Evolutionary conservation across 768 basidiomycete species (phyloP).

Genomic region (Boletus rubropictus): DNA sequence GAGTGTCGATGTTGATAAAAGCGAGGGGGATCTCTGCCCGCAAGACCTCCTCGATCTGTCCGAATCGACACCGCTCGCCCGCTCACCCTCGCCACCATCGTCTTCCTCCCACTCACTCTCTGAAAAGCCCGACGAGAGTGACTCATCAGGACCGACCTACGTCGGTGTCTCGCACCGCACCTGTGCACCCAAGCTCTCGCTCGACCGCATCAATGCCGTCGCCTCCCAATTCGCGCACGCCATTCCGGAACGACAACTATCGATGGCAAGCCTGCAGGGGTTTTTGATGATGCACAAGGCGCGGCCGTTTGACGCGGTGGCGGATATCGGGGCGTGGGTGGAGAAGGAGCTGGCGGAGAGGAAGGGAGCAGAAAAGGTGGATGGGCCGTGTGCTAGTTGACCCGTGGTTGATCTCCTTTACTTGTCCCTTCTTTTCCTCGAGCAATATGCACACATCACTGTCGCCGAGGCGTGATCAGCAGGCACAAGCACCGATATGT

Average conservation of each 20-base stretch:
- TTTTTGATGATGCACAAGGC: slow-evolving; percentile 68
- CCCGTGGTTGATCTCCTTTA: too few relatives aligned
- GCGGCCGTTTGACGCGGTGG: slow-evolving; percentile 51
- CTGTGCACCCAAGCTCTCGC: slow-evolving; percentile 39
- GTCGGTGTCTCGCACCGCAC: slow-evolving; percentile 26
- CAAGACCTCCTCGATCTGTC: slow-evolving; percentile 19
- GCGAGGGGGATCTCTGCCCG: not conserved
- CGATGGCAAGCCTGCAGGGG: slow-evolving; percentile 45
- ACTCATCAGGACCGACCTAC: not conserved
- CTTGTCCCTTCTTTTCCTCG: too few relatives aligned
- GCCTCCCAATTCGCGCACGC: slow-evolving; percentile 50
- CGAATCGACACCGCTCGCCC: not conserved
- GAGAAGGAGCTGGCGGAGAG: slow-evolving; percentile 34
- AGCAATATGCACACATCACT: not conserved
- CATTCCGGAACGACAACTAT: slow-evolving; percentile 43
- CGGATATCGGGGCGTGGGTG: slow-evolving; percentile 43
- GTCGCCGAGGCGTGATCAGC: not conserved
- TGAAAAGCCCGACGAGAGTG: slow-evolving; percentile 15
- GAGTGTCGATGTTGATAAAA: not conserved
- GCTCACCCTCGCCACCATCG: not conserved
- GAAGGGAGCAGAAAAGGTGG: not conserved
- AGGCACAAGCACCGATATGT: not conserved
- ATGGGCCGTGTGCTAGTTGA: too few relatives aligned
- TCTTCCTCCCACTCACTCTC: not conserved
- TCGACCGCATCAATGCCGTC: slow-evolving; percentile 37